A percentile compares a stretch with the other conserved stretches of the same genome.
These are phyloP conservation scores for Serpula lacrymans DNA, from an alignment of 768 basidiomycete species.

Conservation along the genomic window DNA sequence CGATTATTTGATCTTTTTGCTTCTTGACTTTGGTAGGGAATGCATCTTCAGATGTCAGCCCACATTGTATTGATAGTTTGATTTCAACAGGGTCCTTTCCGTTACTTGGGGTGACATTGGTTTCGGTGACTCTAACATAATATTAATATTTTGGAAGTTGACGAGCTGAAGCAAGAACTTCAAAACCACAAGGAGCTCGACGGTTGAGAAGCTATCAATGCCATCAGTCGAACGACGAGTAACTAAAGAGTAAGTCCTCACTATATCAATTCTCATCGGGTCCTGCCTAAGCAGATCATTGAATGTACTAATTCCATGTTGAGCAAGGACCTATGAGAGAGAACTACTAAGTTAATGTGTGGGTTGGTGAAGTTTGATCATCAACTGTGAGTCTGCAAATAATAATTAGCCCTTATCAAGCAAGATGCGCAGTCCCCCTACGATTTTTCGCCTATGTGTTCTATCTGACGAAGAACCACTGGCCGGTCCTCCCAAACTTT, in stretches of 20 bases:
- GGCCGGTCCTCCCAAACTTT: conserved; percentile 86
- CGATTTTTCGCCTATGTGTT: conserved; percentile 83
- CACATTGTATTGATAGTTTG: conserved; percentile 51
- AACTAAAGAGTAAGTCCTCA: conserved; percentile 18
- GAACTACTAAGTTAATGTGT: conserved; percentile 13
- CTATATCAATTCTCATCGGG: conserved; percentile 55
- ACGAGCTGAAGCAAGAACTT: conserved; percentile 48
- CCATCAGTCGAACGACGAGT: background rate
- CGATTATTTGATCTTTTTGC: conserved; percentile 33
- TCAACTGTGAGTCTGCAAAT: conserved; percentile 18
- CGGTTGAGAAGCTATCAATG: conserved; percentile 67
- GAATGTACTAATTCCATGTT: conserved; percentile 59
- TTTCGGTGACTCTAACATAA: conserved; percentile 45
- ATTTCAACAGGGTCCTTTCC: conserved; percentile 49
- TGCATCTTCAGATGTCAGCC: conserved; percentile 34
- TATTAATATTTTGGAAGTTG: conserved; percentile 61
- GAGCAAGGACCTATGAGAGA: conserved; percentile 64
- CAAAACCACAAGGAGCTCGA: conserved; percentile 59
- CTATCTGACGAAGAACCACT: conserved; percentile 73
- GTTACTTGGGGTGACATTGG: conserved; percentile 31
- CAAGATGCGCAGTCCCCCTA: conserved; percentile 30
- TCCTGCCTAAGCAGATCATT: conserved; percentile 46
- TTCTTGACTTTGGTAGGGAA: conserved; percentile 36
- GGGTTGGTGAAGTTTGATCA: too few relatives aligned
- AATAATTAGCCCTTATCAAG: conserved; percentile 1